Evolutionary conservation across 1,284 basidiomycete species (phyloP).

Genomic region (Psilocybe mexicana): DNA sequence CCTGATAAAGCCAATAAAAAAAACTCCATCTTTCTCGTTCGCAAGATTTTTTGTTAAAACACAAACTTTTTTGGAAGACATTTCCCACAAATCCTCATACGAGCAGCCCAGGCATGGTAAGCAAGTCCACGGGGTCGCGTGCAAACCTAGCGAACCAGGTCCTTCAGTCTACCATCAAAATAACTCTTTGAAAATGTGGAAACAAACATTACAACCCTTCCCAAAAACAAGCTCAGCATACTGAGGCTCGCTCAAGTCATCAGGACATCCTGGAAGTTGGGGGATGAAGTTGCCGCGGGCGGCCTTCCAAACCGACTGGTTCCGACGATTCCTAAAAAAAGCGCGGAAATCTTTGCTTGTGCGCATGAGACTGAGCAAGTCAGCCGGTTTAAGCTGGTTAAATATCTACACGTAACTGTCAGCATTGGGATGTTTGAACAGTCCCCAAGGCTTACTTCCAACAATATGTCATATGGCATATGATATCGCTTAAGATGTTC

Average conservation of each 20-base stretch:
- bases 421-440: too few species aligned
- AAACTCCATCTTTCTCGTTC: too few species aligned
- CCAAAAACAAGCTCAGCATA: conserved; percentile 32
- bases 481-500: conserved; percentile 18
- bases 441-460: conserved; percentile 17
- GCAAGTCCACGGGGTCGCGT: neutral
- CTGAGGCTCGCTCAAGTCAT: conserved; percentile 31
- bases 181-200: neutral
- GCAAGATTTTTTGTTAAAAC: too few species aligned
- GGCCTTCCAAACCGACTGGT: conserved; percentile 27
- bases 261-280: conserved; percentile 30
- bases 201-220: conserved; percentile 29
- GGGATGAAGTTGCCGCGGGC: conserved; percentile 19
- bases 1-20: too few species aligned
- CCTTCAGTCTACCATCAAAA: neutral
- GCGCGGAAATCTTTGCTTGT: conserved; percentile 24
- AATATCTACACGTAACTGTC: conserved; percentile 1
- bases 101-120: too few species aligned
- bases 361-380: conserved; percentile 26
- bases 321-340: conserved; percentile 22
- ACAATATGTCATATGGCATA: conserved; percentile 26
- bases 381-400: conserved; percentile 22
- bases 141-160: neutral
- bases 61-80: too few species aligned
- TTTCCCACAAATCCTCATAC: too few species aligned